Percentiles rank a stretch among this genome's conserved stretches.
Evolutionary conservation across 2,329 filamentous ascomycete genomes (phyloP).

Genomic region (Fusarium gaditjirri): DNA sequence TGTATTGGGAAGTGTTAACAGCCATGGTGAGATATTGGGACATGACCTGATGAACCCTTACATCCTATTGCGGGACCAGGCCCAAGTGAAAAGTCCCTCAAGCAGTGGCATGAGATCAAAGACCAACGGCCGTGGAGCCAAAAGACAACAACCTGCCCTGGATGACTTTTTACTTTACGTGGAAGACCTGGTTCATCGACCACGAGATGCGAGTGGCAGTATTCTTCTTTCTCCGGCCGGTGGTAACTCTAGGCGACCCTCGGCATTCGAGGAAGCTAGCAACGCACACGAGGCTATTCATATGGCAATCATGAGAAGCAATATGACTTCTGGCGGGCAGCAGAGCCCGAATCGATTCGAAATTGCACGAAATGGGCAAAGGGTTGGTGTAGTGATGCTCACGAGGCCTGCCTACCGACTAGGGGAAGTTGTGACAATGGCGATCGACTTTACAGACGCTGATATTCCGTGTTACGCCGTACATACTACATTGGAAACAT

Average conservation of each 20-base stretch:
- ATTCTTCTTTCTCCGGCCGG: conserved; percentile 77
- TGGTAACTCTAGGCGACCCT: conserved; percentile 65
- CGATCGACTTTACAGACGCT: conserved; percentile 82
- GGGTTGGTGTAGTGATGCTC: conserved; percentile 90
- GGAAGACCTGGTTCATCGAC: conserved; percentile 74
- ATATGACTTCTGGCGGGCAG: conserved; percentile 72
- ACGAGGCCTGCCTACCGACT: conserved; percentile 89
- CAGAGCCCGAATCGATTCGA: conserved; percentile 94
- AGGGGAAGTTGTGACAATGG: conserved; percentile 86
- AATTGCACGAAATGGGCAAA: conserved; percentile 89
- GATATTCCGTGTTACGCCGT: conserved; percentile 88
- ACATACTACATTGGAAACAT: conserved; percentile 84
- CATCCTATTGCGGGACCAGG: conserved; percentile 86
- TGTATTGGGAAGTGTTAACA: conserved; percentile 91
- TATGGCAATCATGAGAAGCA: conserved; percentile 87
- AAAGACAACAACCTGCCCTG: conserved; percentile 54
- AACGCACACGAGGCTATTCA: conserved; percentile 89
- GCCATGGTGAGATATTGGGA: conserved; percentile 85
- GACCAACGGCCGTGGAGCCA: conserved; percentile 45
- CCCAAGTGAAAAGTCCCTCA: conserved; percentile 65
- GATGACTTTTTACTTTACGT: conserved; percentile 82
- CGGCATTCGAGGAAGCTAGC: conserved; percentile 64
- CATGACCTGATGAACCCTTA: conserved; percentile 97
- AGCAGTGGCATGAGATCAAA: conserved; percentile 42
- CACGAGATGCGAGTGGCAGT: conserved; percentile 62